Evolutionary conservation across 495 filamentous ascomycete genomes (phyloP).

Genomic region (Cairneyella variabilis): DNA sequence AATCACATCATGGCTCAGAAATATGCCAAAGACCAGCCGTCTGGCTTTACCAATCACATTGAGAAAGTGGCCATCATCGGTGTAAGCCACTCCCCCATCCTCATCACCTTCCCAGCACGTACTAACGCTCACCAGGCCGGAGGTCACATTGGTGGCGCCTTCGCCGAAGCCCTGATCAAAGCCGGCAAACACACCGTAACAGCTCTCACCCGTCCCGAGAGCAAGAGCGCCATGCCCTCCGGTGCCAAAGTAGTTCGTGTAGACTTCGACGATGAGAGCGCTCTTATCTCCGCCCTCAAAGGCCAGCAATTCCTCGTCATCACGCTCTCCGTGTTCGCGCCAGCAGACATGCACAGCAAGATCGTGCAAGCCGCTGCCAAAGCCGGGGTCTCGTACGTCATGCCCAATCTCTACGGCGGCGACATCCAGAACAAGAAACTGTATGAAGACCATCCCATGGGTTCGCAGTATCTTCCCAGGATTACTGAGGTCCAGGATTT

Average conservation of each 20-base stretch:
- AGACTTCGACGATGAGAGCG: conserved; percentile 50
- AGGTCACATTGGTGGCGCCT: conserved; percentile 54
- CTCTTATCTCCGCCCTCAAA: conserved; percentile 42
- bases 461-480: background rate
- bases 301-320: conserved; percentile 54
- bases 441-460: conserved; percentile 31
- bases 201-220: conserved; percentile 47
- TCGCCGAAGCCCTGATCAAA: conserved; percentile 43
- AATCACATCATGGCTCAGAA: conserved; percentile 13
- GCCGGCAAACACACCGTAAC: conserved; percentile 54
- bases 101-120: background rate
- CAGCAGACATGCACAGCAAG: conserved; percentile 35
- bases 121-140: conserved; percentile 41
- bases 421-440: conserved; percentile 39
- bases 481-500: conserved; percentile 11
- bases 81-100: conserved; percentile 28
- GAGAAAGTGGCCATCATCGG: conserved; percentile 47
- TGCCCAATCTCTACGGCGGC: conserved; percentile 56
- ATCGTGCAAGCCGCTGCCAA: conserved; percentile 57
- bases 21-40: conserved; percentile 18
- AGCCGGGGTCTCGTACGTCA: conserved; percentile 56
- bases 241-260: conserved; percentile 40
- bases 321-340: conserved; percentile 39
- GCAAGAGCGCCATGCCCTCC: conserved; percentile 34
- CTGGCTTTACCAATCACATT: conserved; percentile 32